Conservation (phyloP, 768 basidiomycete species). For the Lactarius psammicola region DNA sequence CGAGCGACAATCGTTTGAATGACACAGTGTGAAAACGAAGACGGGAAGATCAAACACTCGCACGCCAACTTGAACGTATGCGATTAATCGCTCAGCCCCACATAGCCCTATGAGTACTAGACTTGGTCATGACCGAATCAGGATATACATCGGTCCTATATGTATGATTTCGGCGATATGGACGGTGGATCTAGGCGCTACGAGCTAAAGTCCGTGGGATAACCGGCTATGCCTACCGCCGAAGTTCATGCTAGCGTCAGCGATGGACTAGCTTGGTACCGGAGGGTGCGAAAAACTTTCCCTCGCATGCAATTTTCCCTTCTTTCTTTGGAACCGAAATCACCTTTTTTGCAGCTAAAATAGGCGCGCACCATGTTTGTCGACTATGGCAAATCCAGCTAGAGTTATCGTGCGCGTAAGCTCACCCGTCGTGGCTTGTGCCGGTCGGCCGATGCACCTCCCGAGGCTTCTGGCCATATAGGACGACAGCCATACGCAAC, state of each 20-base stretch:
- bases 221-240: neutral
- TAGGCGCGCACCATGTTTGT: neutral
- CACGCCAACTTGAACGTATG: neutral
- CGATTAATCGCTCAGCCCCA: neutral
- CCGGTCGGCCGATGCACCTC: too few relatives aligned
- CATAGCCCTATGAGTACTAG: neutral
- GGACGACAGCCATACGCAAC: neutral
- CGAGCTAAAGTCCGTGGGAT: neutral
- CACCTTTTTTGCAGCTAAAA: neutral
- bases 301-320: neutral
- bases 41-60: neutral
- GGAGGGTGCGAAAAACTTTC: neutral
- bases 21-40: neutral
- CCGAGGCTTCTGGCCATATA: conserved; percentile 2
- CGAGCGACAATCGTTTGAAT: neutral
- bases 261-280: neutral
- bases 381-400: neutral
- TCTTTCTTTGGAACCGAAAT: neutral
- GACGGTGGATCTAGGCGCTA: neutral
- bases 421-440: neutral
- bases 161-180: neutral
- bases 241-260: neutral
- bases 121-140: neutral
- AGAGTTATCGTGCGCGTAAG: neutral
- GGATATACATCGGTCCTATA: neutral